Evolutionary conservation across 208 protist genomes (phyloP), one percentile per base, ranked within the genome.

Genomic region (Porcisia hertigi): DNA sequence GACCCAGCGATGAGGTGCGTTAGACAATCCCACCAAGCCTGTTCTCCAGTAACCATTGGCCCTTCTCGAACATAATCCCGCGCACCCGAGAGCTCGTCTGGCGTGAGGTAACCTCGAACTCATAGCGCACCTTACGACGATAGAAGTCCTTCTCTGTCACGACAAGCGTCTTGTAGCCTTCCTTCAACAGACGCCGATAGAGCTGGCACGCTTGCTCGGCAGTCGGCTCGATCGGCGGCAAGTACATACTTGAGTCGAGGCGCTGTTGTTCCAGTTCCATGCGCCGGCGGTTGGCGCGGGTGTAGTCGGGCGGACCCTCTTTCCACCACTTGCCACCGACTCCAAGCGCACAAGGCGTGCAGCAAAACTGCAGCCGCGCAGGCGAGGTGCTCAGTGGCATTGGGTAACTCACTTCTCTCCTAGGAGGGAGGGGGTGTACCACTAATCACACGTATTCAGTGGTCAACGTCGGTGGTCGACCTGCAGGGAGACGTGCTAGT

Each of bases 41-140:
- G 70, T 96, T 95, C 36, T 86, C 75, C 66, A 91, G 53, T 86
- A 96, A 87, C 91, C 92, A 96, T 3, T 87, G 79, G 0, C 94
- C 94, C 79, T 93, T 93, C 82, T 97, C 94, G 71, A 87, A 97
- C 94, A 97, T 97, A 54, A 96, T 92, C 12, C 94, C 94, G 3
- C 94, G 87, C 76, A 97, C 94, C 6, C 94, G 79, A 16, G 88
- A 88, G 79, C 92, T 96, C 3, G 94, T 96, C 73, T 93, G 90
- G 47, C 90, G 83, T 25, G 94, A 86, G 2, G 92, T 97, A 58
- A 97, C 91, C 77, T 96, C 90, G 79, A 96, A 94, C 84, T 97
- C 94, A 34, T 86, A 82, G 5, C 92, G 87, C 62, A 97, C 80
- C 82, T 93, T 94, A 45, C 77, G 79, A 8, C 81, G 73, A 49